Percentiles rank a stretch among this genome's conserved stretches.
Conservation (phyloP, 2,329 filamentous ascomycete species). For the Xylaria sp. region DNA sequence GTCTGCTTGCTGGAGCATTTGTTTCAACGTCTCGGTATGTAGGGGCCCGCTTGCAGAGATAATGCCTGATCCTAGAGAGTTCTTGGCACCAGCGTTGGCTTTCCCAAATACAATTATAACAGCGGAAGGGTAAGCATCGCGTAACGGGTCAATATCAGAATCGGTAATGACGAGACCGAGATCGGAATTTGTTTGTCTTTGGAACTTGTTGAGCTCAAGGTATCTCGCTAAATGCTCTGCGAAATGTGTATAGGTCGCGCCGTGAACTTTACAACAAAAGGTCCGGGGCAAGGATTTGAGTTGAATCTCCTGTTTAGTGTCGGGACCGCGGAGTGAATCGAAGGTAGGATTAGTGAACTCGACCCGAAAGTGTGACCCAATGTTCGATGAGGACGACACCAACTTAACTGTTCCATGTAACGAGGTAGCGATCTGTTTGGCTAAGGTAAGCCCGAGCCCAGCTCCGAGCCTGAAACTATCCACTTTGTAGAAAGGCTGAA, state of each 20-base stretch:
- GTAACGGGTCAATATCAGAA: slow-evolving; percentile 3
- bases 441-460: slow-evolving; percentile 28
- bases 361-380: slow-evolving; percentile 28
- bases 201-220: slow-evolving; percentile 15
- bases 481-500: slow-evolving; percentile 27
- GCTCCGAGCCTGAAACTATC: slow-evolving; percentile 26
- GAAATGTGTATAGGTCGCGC: slow-evolving; percentile 12
- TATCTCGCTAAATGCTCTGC: slow-evolving; percentile 17
- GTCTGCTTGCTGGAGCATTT: slow-evolving; percentile 15
- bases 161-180: slow-evolving; percentile 17
- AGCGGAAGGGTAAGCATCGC: slow-evolving; percentile 17
- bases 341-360: slow-evolving; percentile 14
- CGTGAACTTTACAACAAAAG: neutral
- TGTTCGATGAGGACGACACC: slow-evolving; percentile 16
- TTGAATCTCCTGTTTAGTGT: neutral
- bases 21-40: slow-evolving; percentile 9
- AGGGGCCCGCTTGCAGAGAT: slow-evolving; percentile 4
- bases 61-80: neutral
- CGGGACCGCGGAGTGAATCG: neutral
- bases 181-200: neutral
- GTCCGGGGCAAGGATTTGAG: slow-evolving; percentile 13
- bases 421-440: slow-evolving; percentile 23
- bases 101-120: slow-evolving; percentile 14
- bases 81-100: neutral
- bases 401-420: slow-evolving; percentile 20